phyloP scores from a whole-genome alignment of 1,284 basidiomycete species.

The Ceratobasidium sp. region DNA sequence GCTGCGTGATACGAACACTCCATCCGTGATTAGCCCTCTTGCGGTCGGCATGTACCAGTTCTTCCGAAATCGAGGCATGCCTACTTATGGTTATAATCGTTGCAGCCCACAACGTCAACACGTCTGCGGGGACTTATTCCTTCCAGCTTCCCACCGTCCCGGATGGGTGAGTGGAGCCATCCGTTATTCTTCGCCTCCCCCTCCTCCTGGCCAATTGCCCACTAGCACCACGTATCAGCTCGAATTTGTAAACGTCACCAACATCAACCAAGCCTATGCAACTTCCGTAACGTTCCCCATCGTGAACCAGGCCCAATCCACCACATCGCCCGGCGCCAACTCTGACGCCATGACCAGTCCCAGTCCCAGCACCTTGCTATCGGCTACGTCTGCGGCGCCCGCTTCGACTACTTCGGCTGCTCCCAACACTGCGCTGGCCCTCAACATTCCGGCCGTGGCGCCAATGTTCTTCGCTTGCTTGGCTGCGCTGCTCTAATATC shows the following conservation, averaged over 20 bases:
- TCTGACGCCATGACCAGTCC: neutral
- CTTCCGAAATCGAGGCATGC: neutral
- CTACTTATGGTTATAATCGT: neutral
- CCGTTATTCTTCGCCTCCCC: neutral
- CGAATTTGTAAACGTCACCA: slow-evolving; percentile 40
- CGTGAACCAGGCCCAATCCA: slow-evolving; percentile 14
- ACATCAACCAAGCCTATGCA: slow-evolving; percentile 42
- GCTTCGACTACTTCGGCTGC: slow-evolving; percentile 15
- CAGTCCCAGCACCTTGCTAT: neutral
- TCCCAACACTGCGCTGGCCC: slow-evolving; percentile 15
- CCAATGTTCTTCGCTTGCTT: slow-evolving; percentile 28
- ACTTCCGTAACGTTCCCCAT: slow-evolving; percentile 31
- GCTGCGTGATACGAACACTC: slow-evolving; percentile 40
- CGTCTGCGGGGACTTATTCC: slow-evolving; percentile 4
- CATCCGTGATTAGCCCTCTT: slow-evolving; percentile 40
- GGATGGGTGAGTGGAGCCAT: slow-evolving; percentile 12
- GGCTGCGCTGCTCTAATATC: slow-evolving; percentile 36
- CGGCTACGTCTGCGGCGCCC: slow-evolving; percentile 10
- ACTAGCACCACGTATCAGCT: slow-evolving; percentile 26
- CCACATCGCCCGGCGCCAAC: slow-evolving; percentile 11
- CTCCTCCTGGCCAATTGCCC: neutral
- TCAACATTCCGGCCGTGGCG: slow-evolving; percentile 4
- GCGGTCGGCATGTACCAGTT: slow-evolving; percentile 22
- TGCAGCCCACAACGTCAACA: slow-evolving; percentile 23
- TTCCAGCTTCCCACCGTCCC: slow-evolving; percentile 38